These are phyloP conservation scores for Butyriboletus appendiculatus DNA, from an alignment of 1,284 basidiomycete genomes.

Conservation along the genomic window DNA sequence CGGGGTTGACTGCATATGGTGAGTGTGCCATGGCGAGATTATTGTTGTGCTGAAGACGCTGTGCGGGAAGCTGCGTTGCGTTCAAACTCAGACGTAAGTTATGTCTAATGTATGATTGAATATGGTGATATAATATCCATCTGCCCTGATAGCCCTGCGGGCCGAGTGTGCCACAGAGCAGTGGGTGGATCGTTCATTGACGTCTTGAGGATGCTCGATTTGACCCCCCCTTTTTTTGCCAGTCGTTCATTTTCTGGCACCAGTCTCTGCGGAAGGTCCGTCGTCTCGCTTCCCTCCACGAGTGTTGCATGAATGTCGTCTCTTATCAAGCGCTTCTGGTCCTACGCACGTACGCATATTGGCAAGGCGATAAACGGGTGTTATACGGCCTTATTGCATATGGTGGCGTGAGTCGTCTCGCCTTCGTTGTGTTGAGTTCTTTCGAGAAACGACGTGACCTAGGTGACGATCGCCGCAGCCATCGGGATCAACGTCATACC, in stretches of 20 bases:
- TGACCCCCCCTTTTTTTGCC: no score
- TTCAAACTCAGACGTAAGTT: not conserved
- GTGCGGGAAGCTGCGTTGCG: constrained; percentile 8
- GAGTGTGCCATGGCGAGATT: not conserved
- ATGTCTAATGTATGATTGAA: not conserved
- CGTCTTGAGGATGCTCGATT: no score
- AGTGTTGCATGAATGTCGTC: no score
- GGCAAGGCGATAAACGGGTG: constrained; percentile 15
- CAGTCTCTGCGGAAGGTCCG: no score
- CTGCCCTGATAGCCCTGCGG: not conserved
- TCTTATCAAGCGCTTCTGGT: constrained; percentile 7
- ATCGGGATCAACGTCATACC: not conserved
- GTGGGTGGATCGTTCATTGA: no score
- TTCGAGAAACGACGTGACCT: not conserved
- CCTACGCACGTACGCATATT: constrained; percentile 25
- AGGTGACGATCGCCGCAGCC: constrained; percentile 8
- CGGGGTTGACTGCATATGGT: constrained; percentile 17
- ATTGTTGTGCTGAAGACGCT: not conserved
- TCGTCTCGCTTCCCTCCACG: no score
- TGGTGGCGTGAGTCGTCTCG: constrained; percentile 1
- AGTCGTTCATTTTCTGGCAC: no score
- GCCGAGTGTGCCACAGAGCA: no score
- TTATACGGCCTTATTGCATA: constrained; percentile 14
- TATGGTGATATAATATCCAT: not conserved
- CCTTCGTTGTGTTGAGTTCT: not conserved